Evolutionary conservation across 208 protist genomes (phyloP).

Genomic region (Trypanosoma avium): DNA sequence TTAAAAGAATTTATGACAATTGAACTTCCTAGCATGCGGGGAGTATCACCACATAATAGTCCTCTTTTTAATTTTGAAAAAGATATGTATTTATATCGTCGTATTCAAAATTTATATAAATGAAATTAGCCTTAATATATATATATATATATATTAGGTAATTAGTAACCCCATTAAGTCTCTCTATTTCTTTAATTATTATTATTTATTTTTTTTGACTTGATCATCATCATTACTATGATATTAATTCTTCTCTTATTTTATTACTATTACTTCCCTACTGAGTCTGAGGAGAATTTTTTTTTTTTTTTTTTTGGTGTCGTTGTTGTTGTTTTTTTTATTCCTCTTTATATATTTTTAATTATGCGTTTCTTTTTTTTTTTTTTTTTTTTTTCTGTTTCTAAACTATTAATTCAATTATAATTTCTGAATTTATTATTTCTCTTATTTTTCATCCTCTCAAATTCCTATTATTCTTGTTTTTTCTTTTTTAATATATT

Average conservation of each 20-base stretch:
- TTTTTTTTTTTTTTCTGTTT: slow-evolving; percentile 20
- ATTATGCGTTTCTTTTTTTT: background rate
- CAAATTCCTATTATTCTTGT: too few relatives aligned
- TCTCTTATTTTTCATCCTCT: too few relatives aligned
- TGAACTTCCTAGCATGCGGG: slow-evolving; percentile 34
- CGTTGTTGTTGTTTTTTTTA: slow-evolving; percentile 10
- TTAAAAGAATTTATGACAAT: slow-evolving; percentile 27
- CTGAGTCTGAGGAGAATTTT: too few relatives aligned
- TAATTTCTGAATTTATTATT: too few relatives aligned
- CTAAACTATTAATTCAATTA: background rate
- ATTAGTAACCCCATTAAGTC: too few relatives aligned
- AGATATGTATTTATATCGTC: background rate
- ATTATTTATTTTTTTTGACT: background rate
- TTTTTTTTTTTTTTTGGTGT: slow-evolving; percentile 13
- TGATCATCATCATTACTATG: background rate
- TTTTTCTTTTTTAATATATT: too few relatives aligned
- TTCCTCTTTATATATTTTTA: slow-evolving; percentile 20
- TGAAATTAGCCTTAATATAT: background rate
- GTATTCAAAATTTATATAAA: slow-evolving; percentile 10
- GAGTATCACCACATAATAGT: slow-evolving; percentile 29
- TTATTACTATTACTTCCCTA: background rate
- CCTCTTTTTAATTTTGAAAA: slow-evolving; percentile 27
- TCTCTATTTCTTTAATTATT: background rate
- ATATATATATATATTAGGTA: too few relatives aligned
- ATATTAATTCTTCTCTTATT: background rate